Base-by-base conservation (phyloP, 805 yeast species). In the Metschnikowia orientalis region DNA sequence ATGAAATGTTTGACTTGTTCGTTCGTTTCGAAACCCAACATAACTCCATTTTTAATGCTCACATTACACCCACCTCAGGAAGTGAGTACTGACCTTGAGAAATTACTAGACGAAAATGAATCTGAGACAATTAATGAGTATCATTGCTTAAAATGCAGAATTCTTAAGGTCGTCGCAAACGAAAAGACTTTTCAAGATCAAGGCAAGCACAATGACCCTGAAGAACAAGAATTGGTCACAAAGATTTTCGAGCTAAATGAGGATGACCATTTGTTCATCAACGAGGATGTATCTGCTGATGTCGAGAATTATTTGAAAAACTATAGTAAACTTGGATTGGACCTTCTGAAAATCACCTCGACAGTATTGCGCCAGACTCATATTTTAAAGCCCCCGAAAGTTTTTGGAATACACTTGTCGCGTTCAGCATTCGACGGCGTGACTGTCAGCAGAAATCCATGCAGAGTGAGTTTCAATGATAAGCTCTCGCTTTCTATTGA, bases 331-430 rank as follows among this genome's bases (percentile, higher is more conserved):
- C 54, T 56, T 6, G 72, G 72, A 0, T 57, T 72, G 29, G 64
- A 63, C 23, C 56, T 77, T 2, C 58, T 66, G 15, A 48, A 57
- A 7, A 51, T 84, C 3, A 73, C 75, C 26, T 74, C 90, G 1
- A 74, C 79, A 0, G 86, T 90, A 4, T 73, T 77, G 19, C 83
- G 85, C 50, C 73, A 71, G 41, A 75, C 80, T 0, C 66, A 69
- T 15, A 69, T 87, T 24, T 66, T 75, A 8, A 69, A 71, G 34
- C 73, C 85, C 4, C 97, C 98, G 0, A 68, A 73, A 34, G 61
- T 85, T 5, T 65, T 92, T 30, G 74, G 84, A 0, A 60, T 90
- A n/a, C 97, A 90, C 54, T 59, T 92, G 25, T 86, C 95, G 7
- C 68, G 97, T 47, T 89, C 97, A 0, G 71, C 82, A 25, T 88